A percentile compares a stretch with the other conserved stretches of the same genome.
These are phyloP conservation scores for Aureobasidium pullulans DNA, from an alignment of 2,329 filamentous ascomycete species.

Conservation along the genomic window DNA sequence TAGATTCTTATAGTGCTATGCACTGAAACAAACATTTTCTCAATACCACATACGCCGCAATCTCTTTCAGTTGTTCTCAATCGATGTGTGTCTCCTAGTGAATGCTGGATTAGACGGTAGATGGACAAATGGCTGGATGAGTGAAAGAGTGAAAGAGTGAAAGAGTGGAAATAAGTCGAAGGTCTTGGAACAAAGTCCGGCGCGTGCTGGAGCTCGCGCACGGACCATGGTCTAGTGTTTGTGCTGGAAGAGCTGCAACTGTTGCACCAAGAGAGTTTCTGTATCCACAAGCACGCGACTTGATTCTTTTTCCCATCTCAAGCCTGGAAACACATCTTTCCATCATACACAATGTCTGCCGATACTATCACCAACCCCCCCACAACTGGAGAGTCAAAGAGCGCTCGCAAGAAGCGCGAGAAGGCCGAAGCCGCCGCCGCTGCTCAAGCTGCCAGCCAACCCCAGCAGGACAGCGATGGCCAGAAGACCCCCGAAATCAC, in stretches of 20 bases:
- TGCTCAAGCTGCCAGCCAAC: conserved; percentile 25
- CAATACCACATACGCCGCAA: not conserved
- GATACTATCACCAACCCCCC: conserved; percentile 56
- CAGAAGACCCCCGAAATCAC: conserved; percentile 18
- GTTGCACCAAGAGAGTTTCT: not conserved
- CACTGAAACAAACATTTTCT: not conserved
- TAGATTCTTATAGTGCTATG: not conserved
- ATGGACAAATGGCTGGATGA: too few species aligned
- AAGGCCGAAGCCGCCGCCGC: conserved; percentile 33
- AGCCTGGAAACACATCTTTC: not conserved
- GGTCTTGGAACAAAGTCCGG: not conserved
- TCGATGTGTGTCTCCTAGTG: too few species aligned
- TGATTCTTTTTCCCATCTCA: not conserved
- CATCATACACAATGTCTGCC: conserved; percentile 51
- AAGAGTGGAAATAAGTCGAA: not conserved
- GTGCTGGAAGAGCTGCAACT: not conserved
- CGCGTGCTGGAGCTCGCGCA: not conserved
- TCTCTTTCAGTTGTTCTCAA: too few species aligned
- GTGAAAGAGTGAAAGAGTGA: too few species aligned
- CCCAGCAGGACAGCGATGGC: conserved; percentile 9
- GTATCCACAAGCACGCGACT: conserved; percentile 4
- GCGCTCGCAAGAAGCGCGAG: conserved; percentile 47
- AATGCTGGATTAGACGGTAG: too few species aligned
- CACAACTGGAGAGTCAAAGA: conserved; percentile 49
- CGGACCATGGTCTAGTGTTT: not conserved